These are phyloP conservation scores for Exutisphaerella laricina DNA, from an alignment of 2,329 filamentous ascomycete genomes.

Conservation along the genomic window DNA sequence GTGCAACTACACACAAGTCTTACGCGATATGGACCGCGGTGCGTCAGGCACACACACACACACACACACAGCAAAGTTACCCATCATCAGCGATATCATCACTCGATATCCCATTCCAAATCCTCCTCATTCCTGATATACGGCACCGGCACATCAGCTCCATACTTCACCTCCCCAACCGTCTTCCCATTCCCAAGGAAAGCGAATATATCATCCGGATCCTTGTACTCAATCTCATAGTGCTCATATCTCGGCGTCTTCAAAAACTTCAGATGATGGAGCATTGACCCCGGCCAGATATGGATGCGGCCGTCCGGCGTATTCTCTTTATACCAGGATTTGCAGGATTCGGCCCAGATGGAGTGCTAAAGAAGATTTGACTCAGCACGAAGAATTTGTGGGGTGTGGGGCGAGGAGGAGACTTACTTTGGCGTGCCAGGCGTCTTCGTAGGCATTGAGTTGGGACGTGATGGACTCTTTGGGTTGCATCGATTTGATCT, in stretches of 20 bases:
- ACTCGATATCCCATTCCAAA: conserved; percentile 18
- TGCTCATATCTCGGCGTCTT: conserved; percentile 43
- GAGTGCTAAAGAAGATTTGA: conserved; percentile 9
- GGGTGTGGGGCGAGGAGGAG: background rate
- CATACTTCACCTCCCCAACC: conserved; percentile 21
- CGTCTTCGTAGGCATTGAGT: conserved; percentile 24
- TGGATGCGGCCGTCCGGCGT: conserved; percentile 31
- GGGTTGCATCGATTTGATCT: conserved; percentile 24
- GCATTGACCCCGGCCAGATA: conserved; percentile 28
- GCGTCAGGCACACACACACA: no score
- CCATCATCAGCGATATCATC: no score
- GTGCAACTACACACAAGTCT: no score
- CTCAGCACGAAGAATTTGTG: background rate
- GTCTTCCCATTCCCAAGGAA: conserved; percentile 48
- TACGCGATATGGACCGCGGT: no score
- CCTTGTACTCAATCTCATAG: conserved; percentile 43
- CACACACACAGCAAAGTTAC: no score
- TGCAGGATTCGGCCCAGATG: conserved; percentile 21
- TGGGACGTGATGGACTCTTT: conserved; percentile 23
- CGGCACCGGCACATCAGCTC: conserved; percentile 15
- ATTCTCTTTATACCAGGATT: conserved; percentile 27
- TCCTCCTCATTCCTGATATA: conserved; percentile 19
- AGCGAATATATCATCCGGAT: conserved; percentile 38
- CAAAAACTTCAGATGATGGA: conserved; percentile 25
- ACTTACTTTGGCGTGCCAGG: conserved; percentile 19